Conservation (phyloP, 140 eudicot genomes). For the Stevia rebaudiana region DNA sequence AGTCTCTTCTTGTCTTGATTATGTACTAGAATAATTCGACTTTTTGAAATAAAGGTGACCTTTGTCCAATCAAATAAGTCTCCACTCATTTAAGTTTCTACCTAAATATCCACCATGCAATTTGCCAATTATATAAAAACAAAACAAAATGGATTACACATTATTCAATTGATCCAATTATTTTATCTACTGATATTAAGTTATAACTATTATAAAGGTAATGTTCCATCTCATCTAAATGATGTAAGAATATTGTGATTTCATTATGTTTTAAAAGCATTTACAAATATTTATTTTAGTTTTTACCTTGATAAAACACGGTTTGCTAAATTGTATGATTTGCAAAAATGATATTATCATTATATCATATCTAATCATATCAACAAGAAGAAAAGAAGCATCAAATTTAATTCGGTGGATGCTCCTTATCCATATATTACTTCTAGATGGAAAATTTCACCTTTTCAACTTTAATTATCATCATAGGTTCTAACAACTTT, state of each 20-base stretch:
- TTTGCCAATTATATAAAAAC: conserved; percentile 6
- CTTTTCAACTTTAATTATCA: neutral
- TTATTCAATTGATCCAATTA: too few relatives aligned
- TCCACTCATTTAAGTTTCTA: neutral
- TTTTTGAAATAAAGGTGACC: conserved; percentile 1
- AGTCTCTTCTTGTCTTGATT: conserved; percentile 12
- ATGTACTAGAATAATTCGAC: neutral
- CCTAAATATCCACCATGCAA: conserved; percentile 13
- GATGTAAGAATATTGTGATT: neutral
- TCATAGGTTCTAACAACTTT: neutral
- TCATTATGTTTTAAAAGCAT: neutral
- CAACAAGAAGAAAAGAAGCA: neutral
- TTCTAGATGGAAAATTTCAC: neutral
- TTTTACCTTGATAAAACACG: neutral
- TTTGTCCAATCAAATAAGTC: conserved; percentile 15
- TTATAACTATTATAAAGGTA: too few relatives aligned
- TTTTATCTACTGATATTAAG: too few relatives aligned
- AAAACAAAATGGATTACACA: neutral
- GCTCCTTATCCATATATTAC: conserved; percentile 5
- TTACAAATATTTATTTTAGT: neutral
- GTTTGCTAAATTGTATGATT: too few relatives aligned
- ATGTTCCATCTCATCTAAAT: neutral
- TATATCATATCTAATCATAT: neutral
- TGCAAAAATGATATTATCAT: neutral
- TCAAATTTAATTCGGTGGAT: neutral